Evolutionary conservation across 495 filamentous ascomycete genomes (phyloP).

Genomic region (Penicillium simplicissimum): DNA sequence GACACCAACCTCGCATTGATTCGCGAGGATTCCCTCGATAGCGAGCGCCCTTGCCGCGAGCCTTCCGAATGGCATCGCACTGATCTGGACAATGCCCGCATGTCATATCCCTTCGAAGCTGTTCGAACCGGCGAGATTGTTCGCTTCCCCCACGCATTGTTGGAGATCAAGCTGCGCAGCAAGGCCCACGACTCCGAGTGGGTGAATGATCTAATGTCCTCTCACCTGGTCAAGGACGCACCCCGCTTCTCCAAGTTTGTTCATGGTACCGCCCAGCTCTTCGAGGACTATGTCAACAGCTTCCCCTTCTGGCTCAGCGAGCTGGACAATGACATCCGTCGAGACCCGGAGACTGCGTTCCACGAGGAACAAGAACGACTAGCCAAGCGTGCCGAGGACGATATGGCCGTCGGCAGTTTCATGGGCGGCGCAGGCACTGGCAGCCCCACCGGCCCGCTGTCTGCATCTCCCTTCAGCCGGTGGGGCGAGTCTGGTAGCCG

Average conservation of each 20-base stretch:
- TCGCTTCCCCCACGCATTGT: constrained; percentile 85
- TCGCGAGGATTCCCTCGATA: constrained; percentile 84
- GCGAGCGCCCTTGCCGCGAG: constrained; percentile 81
- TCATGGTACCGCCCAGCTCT: constrained; percentile 86
- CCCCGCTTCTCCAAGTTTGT: constrained; percentile 96
- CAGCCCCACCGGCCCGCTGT: constrained; percentile 45
- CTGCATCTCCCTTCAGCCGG: constrained; percentile 59
- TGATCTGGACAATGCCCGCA: constrained; percentile 80
- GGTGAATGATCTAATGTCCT: constrained; percentile 86
- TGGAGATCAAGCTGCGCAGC: constrained; percentile 90
- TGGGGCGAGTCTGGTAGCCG: constrained; percentile 28
- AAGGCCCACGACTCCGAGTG: constrained; percentile 75
- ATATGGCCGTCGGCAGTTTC: constrained; percentile 86
- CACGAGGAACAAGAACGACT: constrained; percentile 84
- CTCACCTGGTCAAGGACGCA: constrained; percentile 85
- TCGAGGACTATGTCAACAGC: constrained; percentile 93
- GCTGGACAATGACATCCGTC: constrained; percentile 87
- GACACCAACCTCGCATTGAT: constrained; percentile 93
- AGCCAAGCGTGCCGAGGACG: constrained; percentile 77
- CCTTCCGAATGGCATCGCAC: constrained; percentile 85
- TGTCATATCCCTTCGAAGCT: constrained; percentile 81
- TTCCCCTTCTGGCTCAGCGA: constrained; percentile 95
- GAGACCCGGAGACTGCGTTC: constrained; percentile 88
- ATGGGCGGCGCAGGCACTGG: constrained; percentile 51
- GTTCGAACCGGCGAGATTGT: constrained; percentile 89